Percentiles rank a stretch among this genome's conserved stretches.
These are phyloP conservation scores for Colletotrichum agaves DNA, from an alignment of 2,329 filamentous ascomycete species.

Conservation along the genomic window DNA sequence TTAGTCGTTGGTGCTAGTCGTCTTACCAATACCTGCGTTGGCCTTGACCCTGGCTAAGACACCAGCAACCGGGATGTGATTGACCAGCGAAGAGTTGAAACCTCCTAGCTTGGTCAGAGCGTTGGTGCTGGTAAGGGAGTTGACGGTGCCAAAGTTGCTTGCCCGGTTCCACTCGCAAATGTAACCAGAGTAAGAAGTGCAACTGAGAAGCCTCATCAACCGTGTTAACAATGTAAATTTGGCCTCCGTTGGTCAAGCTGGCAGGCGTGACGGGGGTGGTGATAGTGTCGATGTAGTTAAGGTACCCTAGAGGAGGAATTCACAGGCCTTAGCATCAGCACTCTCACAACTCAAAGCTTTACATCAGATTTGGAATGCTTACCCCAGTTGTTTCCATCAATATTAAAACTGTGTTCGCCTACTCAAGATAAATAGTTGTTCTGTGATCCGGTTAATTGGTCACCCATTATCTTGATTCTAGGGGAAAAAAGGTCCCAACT, in stretches of 20 bases:
- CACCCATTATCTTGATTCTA: no score
- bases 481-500: neutral
- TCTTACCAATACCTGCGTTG: constrained; percentile 42
- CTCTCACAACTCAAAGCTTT: no score
- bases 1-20: constrained; percentile 25
- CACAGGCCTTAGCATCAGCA: no score
- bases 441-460: neutral
- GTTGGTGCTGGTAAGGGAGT: constrained; percentile 29
- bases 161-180: constrained; percentile 42
- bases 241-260: constrained; percentile 39
- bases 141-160: constrained; percentile 34
- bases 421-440: constrained; percentile 48
- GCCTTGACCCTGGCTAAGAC: constrained; percentile 41
- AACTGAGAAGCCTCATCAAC: constrained; percentile 41
- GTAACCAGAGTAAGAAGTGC: constrained; percentile 39
- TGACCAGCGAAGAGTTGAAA: constrained; percentile 39
- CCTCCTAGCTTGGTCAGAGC: constrained; percentile 37
- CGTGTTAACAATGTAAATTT: constrained; percentile 42
- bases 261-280: constrained; percentile 50
- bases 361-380: no score
- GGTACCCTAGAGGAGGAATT: constrained; percentile 43
- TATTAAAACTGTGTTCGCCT: no score
- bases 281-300: constrained; percentile 53
- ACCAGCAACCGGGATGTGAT: constrained; percentile 39
- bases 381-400: constrained; percentile 48